Conservation (phyloP, 768 basidiomycete genomes). For the Hemileccinum impolitum region DNA sequence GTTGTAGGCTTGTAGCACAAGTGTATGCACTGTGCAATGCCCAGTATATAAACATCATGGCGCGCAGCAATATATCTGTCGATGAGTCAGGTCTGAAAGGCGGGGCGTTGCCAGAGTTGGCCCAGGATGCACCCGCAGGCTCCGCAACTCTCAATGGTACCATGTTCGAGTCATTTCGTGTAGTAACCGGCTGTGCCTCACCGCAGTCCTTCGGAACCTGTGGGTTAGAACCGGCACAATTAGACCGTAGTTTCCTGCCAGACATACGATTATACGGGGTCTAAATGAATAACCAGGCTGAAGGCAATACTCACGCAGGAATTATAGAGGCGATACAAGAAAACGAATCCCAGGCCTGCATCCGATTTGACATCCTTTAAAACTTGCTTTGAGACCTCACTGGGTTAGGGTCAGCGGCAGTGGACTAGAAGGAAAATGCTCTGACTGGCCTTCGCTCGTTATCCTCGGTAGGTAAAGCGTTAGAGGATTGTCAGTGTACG, state of each 20-base stretch:
- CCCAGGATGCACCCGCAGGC: background rate
- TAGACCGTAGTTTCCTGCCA: background rate
- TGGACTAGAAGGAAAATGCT: constrained; percentile 89
- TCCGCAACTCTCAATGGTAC: too few species aligned
- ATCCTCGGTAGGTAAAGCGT: constrained; percentile 64
- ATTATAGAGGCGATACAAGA: background rate
- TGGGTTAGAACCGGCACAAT: too few species aligned
- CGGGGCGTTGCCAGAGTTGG: background rate
- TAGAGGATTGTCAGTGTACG: constrained; percentile 95
- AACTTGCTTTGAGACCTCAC: constrained; percentile 47
- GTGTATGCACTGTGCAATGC: background rate
- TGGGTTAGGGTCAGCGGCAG: constrained; percentile 71
- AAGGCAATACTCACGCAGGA: background rate
- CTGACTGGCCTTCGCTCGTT: constrained; percentile 60
- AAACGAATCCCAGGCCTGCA: constrained; percentile 5
- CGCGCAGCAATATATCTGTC: background rate
- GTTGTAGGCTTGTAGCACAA: background rate
- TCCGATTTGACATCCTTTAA: constrained; percentile 48
- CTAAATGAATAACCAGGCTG: background rate
- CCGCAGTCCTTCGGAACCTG: background rate
- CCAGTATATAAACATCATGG: constrained; percentile 2
- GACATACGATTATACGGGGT: background rate
- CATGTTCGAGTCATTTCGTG: background rate
- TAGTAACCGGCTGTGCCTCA: background rate
- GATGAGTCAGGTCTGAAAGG: background rate